phyloP scores from a whole-genome alignment of 768 basidiomycete species.

The Termitomyces sp. region DNA sequence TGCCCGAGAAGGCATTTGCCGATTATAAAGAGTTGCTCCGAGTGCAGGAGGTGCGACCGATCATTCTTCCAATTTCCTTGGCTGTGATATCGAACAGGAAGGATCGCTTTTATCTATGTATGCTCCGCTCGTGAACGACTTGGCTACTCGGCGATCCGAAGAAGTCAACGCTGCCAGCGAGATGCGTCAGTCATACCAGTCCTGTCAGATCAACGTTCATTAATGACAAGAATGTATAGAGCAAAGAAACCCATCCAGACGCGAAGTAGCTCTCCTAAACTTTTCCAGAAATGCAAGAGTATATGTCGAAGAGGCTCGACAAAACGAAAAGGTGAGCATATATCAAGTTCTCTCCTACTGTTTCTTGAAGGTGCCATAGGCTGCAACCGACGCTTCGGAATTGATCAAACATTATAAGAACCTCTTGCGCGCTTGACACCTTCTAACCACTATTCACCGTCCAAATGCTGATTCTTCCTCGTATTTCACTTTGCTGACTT shows the following conservation, averaged over 20 bases:
- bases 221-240: slow-evolving; percentile 18
- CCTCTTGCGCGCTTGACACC: slow-evolving; percentile 18
- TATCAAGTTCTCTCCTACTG: neutral
- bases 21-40: slow-evolving; percentile 20
- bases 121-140: slow-evolving; percentile 23
- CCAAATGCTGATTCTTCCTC: neutral
- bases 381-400: slow-evolving; percentile 28
- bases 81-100: slow-evolving; percentile 13
- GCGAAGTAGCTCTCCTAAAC: slow-evolving; percentile 22
- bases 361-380: slow-evolving; percentile 12
- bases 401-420: slow-evolving; percentile 31
- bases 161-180: slow-evolving; percentile 29
- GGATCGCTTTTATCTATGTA: slow-evolving; percentile 22
- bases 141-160: slow-evolving; percentile 28
- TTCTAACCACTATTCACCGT: neutral
- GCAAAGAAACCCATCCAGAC: slow-evolving; percentile 17
- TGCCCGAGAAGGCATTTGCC: slow-evolving; percentile 19
- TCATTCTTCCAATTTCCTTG: neutral
- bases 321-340: slow-evolving; percentile 30
- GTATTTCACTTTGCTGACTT: neutral
- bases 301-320: slow-evolving; percentile 28
- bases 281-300: slow-evolving; percentile 27
- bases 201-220: neutral
- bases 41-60: slow-evolving; percentile 20
- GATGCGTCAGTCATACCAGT: slow-evolving; percentile 25